phyloP scores from a whole-genome alignment of 2,329 filamentous ascomycete genomes.

The Claviceps lovelessii region DNA sequence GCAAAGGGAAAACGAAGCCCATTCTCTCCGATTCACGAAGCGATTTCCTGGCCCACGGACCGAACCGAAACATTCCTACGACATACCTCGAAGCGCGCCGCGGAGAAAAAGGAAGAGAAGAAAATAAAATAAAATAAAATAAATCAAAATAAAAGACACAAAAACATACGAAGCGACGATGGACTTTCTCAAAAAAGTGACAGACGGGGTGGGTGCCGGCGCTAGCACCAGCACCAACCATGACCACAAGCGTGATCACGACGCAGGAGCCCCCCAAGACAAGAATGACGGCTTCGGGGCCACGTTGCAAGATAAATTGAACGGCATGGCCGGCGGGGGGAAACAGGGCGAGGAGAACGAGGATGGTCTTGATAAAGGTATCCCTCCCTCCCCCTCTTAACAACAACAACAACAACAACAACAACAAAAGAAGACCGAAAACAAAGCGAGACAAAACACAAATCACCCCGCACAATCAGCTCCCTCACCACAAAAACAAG shows the following conservation, averaged over 20 bases:
- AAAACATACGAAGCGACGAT: neutral
- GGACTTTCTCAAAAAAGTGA: neutral
- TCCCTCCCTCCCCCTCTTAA: too few relatives aligned
- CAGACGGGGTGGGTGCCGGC: neutral
- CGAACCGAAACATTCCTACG: neutral
- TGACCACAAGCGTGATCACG: constrained; percentile 27
- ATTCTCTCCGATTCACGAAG: too few relatives aligned
- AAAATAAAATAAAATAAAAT: neutral
- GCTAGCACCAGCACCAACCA: neutral
- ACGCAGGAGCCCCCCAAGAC: constrained; percentile 38
- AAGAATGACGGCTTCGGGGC: constrained; percentile 21
- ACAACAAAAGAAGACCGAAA: neutral
- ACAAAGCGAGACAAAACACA: neutral
- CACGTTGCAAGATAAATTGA: constrained; percentile 54
- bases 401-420: too few relatives aligned
- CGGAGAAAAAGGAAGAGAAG: neutral
- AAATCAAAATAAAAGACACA: neutral
- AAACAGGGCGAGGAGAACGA: constrained; percentile 66
- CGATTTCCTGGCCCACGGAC: too few relatives aligned
- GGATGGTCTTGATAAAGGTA: constrained; percentile 70
- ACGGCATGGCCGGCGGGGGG: constrained; percentile 58
- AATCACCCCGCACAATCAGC: neutral
- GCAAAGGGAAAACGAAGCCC: too few relatives aligned
- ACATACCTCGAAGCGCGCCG: too few relatives aligned
- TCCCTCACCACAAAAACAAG: too few relatives aligned